These are phyloP conservation scores for Aspergillus niger DNA, from an alignment of 2,329 filamentous ascomycete species.

Conservation along the genomic window DNA sequence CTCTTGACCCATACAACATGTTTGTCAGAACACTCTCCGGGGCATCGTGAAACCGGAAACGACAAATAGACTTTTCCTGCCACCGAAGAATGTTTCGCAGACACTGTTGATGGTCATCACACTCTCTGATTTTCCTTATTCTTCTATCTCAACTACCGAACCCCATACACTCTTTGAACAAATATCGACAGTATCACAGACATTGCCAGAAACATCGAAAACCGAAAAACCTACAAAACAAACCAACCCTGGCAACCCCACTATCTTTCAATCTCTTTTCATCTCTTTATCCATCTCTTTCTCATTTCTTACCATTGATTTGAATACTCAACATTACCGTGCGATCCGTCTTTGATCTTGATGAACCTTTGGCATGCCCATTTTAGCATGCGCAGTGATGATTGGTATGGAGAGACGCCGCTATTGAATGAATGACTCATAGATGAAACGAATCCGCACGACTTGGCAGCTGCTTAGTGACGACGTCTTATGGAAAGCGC, in stretches of 20 bases:
- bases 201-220: not conserved
- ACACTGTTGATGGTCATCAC: slow-evolving; percentile 14
- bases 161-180: slow-evolving; percentile 13
- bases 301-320: slow-evolving; percentile 8
- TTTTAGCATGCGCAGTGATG: slow-evolving; percentile 20
- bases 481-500: slow-evolving; percentile 12
- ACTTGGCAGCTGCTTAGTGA: slow-evolving; percentile 14
- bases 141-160: slow-evolving; percentile 14
- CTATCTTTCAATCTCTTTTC: slow-evolving; percentile 8
- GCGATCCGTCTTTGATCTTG: slow-evolving; percentile 15
- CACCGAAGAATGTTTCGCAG: not conserved
- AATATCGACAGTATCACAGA: not conserved
- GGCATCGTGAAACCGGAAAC: not conserved
- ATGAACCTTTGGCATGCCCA: not conserved
- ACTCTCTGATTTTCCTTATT: slow-evolving; percentile 21
- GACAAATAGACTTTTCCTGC: not conserved
- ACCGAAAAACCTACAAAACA: slow-evolving; percentile 1
- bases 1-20: slow-evolving; percentile 7
- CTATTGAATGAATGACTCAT: slow-evolving; percentile 27
- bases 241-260: not conserved
- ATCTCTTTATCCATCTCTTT: slow-evolving; percentile 13
- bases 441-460: slow-evolving; percentile 21
- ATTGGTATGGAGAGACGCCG: slow-evolving; percentile 28
- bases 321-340: slow-evolving; percentile 7
- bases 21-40: not conserved